A percentile compares a stretch with the other conserved stretches of the same genome.
Evolutionary conservation across 2,329 filamentous ascomycete genomes (phyloP).

Genomic region (Phialemoniopsis sp.): DNA sequence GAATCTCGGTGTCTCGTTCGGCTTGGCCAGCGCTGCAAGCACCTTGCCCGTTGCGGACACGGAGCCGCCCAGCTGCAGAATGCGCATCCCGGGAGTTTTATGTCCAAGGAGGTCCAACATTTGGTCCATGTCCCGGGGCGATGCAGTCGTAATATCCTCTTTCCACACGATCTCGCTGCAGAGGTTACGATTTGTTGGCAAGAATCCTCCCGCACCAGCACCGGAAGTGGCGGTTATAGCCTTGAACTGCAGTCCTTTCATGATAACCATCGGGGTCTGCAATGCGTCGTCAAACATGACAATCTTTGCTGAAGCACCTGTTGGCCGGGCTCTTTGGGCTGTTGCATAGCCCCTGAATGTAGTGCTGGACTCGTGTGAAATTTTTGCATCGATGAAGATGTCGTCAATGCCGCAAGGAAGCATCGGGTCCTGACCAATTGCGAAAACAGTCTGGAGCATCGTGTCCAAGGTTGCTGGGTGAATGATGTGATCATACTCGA

Average conservation of each 20-base stretch:
- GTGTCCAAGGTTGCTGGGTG: conserved; percentile 54
- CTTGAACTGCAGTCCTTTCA: conserved; percentile 41
- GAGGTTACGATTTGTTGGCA: conserved; percentile 44
- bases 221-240: conserved; percentile 15
- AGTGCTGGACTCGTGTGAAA: conserved; percentile 23
- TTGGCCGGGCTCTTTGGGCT: conserved; percentile 20
- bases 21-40: conserved; percentile 18
- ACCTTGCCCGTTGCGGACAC: conserved; percentile 12
- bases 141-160: conserved; percentile 24
- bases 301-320: conserved; percentile 36
- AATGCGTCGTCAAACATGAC: conserved; percentile 31
- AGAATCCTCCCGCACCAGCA: conserved; percentile 24
- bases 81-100: conserved; percentile 29
- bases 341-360: conserved; percentile 37
- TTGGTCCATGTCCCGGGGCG: conserved; percentile 12
- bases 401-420: conserved; percentile 41
- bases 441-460: conserved; percentile 49
- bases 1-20: conserved; percentile 23
- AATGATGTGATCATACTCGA: conserved; percentile 50
- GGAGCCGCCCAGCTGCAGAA: conserved; percentile 32
- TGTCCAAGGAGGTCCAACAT: conserved; percentile 28
- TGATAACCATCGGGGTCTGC: conserved; percentile 24
- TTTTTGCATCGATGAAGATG: conserved; percentile 37
- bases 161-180: conserved; percentile 46
- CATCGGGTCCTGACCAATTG: conserved; percentile 40